Conservation (phyloP, 1,284 basidiomycete genomes). For the Fomitopsis schrenkii region DNA sequence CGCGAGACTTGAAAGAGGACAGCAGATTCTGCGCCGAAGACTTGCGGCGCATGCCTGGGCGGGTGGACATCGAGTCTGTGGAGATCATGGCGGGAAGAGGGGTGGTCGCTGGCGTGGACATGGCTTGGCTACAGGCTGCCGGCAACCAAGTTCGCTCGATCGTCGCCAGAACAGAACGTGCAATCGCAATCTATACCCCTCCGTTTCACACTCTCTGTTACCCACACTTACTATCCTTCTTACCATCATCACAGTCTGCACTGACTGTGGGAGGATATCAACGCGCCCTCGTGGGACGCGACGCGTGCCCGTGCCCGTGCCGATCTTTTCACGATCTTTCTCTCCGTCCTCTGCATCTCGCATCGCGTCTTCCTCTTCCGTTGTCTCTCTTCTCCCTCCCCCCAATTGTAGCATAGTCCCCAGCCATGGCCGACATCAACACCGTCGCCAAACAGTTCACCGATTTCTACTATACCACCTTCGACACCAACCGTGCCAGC, state of each 20-base stretch:
- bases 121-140: slow-evolving; percentile 19
- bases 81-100: slow-evolving; percentile 7
- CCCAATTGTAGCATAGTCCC: slow-evolving; percentile 11
- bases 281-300: background rate
- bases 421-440: slow-evolving; percentile 69
- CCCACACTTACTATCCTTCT: slow-evolving; percentile 2
- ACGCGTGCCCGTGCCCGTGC: background rate
- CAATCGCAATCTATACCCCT: background rate
- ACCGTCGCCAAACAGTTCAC: slow-evolving; percentile 64
- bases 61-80: slow-evolving; percentile 25
- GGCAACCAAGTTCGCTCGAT: slow-evolving; percentile 3
- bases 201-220: slow-evolving; percentile 10
- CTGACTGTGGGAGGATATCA: slow-evolving; percentile 3
- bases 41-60: slow-evolving; percentile 75
- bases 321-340: slow-evolving; percentile 5
- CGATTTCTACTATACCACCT: slow-evolving; percentile 72
- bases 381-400: background rate
- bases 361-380: background rate
- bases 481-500: slow-evolving; percentile 55
- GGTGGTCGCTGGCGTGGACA: slow-evolving; percentile 22
- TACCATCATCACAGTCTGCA: background rate
- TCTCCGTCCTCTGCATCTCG: background rate
- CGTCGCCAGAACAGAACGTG: background rate
- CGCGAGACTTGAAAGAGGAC: slow-evolving; percentile 59
- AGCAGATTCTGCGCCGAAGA: slow-evolving; percentile 80